Conservation (phyloP, 176 grass and related monocot species). For the Aechmea fasciata region DNA sequence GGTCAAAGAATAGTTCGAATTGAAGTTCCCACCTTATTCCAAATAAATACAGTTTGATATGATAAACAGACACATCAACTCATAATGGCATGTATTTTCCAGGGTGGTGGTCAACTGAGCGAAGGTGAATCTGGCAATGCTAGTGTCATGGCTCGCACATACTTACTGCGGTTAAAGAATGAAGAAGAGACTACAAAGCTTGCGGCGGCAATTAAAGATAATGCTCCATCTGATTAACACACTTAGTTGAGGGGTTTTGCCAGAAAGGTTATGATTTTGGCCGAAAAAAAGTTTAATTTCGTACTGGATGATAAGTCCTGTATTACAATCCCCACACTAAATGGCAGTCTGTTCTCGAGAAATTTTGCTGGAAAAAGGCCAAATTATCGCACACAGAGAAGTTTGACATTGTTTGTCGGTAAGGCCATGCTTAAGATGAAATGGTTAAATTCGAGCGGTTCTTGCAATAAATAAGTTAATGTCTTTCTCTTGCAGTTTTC, state of each 20-base stretch:
- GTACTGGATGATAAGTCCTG: background rate
- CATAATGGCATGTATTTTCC: conserved; percentile 9
- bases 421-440: too few species aligned
- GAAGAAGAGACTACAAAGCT: conserved; percentile 59
- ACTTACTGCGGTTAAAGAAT: conserved; percentile 65
- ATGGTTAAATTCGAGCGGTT: too few species aligned
- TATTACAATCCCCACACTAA: too few species aligned
- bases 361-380: too few species aligned
- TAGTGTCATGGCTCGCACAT: conserved; percentile 45
- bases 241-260: background rate
- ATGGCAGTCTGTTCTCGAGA: too few species aligned
- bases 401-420: too few species aligned
- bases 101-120: conserved; percentile 35
- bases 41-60: background rate
- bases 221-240: conserved; percentile 37
- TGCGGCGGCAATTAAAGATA: conserved; percentile 61
- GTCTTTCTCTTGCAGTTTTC: too few species aligned
- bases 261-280: background rate
- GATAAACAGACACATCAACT: background rate
- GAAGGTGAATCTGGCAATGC: conserved; percentile 10
- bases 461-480: too few species aligned
- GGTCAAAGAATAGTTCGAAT: too few species aligned
- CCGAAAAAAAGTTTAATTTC: background rate
- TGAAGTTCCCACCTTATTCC: too few species aligned
- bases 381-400: too few species aligned